These are phyloP conservation scores for Sambucus nigra DNA, from an alignment of 129 eudicot genomes.

Conservation along the genomic window DNA sequence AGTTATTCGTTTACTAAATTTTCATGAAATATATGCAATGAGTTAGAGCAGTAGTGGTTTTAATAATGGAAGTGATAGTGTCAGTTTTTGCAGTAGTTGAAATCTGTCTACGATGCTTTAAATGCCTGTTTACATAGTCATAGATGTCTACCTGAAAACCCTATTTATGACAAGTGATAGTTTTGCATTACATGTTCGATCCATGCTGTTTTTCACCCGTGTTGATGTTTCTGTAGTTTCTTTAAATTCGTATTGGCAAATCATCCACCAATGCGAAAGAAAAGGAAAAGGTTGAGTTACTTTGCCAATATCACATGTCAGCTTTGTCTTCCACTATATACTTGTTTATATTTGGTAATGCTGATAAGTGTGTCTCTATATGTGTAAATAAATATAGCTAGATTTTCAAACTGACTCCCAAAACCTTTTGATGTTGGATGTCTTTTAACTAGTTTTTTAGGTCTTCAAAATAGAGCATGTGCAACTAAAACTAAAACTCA, in stretches of 20 bases:
- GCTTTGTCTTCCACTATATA: conserved; percentile 23
- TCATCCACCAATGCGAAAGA: not conserved
- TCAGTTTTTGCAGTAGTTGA: not conserved
- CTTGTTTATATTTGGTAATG: not conserved
- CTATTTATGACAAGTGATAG: conserved; percentile 16
- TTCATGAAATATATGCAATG: not conserved
- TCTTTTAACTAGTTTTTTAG: too few species aligned
- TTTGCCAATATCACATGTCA: conserved; percentile 22
- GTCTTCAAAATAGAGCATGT: too few species aligned
- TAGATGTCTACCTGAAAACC: not conserved
- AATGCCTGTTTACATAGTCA: too few species aligned
- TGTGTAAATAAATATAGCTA: too few species aligned
- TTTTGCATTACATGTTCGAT: conserved; percentile 18
- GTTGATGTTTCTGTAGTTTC: not conserved
- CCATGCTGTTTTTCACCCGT: not conserved
- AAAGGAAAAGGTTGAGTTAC: conserved; percentile 7
- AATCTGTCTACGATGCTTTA: not conserved
- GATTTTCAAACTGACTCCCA: too few species aligned
- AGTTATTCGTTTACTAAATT: not conserved
- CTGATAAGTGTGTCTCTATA: not conserved
- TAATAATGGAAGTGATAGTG: conserved; percentile 10
- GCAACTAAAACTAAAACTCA: too few species aligned
- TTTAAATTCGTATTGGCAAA: conserved; percentile 12
- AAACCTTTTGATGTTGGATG: too few species aligned
- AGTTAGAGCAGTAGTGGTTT: not conserved